Evolutionary conservation across 164 flowering plant species (phyloP), one percentile per base, ranked within the genome.

Genomic region (Kalanchoe fedtschenkoi): DNA sequence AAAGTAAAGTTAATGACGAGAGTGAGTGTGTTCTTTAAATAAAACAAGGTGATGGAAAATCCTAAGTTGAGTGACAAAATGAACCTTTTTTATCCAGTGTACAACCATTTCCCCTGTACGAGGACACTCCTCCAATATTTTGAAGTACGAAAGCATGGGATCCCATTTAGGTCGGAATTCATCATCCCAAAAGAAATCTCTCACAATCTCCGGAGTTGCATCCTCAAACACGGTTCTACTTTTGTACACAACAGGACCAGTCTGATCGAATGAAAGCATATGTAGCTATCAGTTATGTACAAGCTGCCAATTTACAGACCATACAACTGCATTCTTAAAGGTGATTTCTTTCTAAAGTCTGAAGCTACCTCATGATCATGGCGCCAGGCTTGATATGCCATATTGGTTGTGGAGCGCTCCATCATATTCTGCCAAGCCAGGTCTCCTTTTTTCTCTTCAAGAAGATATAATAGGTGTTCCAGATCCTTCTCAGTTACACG

Each of bases 141-240:
- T 82, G 64, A 76, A 74, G 65, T 86, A 69, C 6, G 77, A 51
- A 59, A 93, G 89, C 98, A 93, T 93, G 41, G 83, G 87, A 77
- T 93, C 98, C 97, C 98, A 93, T 73, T 88, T 89, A 41, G 85
- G 79, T 35, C 98, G 88, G 74, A 89, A 88, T 63, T 92, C 98
- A 73, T 92, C 97, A 77, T 88, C 98, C 98, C 98, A 93, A 64
- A 93, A 93, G 70, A 93, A 93, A 81, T 90, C 99, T 72, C 96
- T 88, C 51, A 90, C 95, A 67, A 88, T 19, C 72, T 93, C 99
- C 2, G 96, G 86, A 65, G 83, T 83, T 69, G 89, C 92, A 80
- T 87, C 95, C 78, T 93, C 97, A 77, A 89, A 90, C 29, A 93
- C 85, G 72, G 96, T 88, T 80, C 80, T 80, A 65, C 91, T 93